phyloP scores from a whole-genome alignment of 345 rosid species.

The Orychophragmus violaceus region DNA sequence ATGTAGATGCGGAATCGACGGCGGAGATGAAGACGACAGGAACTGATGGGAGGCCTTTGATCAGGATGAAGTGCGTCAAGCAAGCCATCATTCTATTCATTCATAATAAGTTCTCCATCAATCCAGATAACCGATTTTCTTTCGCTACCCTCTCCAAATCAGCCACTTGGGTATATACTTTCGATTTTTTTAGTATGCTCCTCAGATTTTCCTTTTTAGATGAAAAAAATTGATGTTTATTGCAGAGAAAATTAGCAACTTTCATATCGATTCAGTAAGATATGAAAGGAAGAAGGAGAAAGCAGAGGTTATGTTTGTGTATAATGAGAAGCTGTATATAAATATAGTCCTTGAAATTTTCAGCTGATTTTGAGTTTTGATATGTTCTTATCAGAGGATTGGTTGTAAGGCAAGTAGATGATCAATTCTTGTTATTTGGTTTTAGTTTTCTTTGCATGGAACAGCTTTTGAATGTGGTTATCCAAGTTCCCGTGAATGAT shows the following conservation, averaged over 20 bases:
- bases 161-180: conserved; percentile 61
- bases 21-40: conserved; percentile 79
- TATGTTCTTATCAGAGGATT: no score
- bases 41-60: conserved; percentile 54
- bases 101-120: conserved; percentile 73
- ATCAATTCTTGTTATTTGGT: no score
- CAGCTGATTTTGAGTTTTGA: not conserved
- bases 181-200: not conserved
- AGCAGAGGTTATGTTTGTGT: no score
- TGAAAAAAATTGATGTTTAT: not conserved
- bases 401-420: no score
- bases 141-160: conserved; percentile 76
- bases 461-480: no score
- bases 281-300: no score
- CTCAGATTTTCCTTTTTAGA: not conserved
- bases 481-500: no score
- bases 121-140: conserved; percentile 93
- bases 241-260: not conserved
- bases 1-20: conserved; percentile 64
- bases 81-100: conserved; percentile 78
- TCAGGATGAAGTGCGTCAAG: conserved; percentile 69
- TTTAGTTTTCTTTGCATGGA: no score
- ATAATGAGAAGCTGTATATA: not conserved
- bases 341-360: not conserved
- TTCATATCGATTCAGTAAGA: no score